A percentile compares a stretch with the other conserved stretches of the same genome.
Conservation (phyloP, 805 yeast species). For the Schwanniomyces vanrijiae region DNA sequence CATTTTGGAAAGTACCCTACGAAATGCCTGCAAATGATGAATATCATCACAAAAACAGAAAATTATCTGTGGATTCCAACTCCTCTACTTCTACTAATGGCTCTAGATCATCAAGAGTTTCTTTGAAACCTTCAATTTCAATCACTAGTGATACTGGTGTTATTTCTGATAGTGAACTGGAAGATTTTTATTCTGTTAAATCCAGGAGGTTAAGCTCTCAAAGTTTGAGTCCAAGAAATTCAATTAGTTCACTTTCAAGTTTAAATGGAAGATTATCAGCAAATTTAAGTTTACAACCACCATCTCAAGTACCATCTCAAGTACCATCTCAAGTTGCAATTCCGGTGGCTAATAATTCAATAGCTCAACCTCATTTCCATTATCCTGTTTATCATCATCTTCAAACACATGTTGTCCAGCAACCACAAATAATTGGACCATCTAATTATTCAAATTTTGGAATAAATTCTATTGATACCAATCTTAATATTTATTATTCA, state of each 20-base stretch:
- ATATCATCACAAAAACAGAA: conserved; percentile 30
- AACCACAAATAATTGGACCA: conserved; percentile 1
- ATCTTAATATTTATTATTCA: conserved; percentile 41
- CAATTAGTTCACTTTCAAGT: conserved; percentile 30
- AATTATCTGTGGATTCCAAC: conserved; percentile 51
- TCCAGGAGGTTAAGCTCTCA: conserved; percentile 18
- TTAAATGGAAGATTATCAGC: conserved; percentile 29
- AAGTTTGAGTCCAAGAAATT: conserved; percentile 32
- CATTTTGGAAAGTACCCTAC: conserved; percentile 64
- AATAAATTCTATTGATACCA: conserved; percentile 25
- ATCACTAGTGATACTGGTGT: conserved; percentile 19
- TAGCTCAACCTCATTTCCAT: conserved; percentile 4
- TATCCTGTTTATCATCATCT: conserved; percentile 11
- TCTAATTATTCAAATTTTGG: conserved; percentile 10
- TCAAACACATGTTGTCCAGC: conserved; percentile 15
- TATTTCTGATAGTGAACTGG: conserved; percentile 31
- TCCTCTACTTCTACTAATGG: conserved; percentile 47
- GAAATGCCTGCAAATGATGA: conserved; percentile 43
- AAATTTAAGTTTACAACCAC: conserved; percentile 9
- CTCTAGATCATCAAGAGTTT: conserved; percentile 23
- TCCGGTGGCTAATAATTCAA: conserved; percentile 11
- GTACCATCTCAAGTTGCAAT: conserved; percentile 5
- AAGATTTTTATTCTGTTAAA: conserved; percentile 31
- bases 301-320: conserved; percentile 6
- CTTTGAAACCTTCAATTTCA: conserved; percentile 24